Evolutionary conservation across 208 protist genomes (phyloP).

Genomic region (Crithidia bombi): DNA sequence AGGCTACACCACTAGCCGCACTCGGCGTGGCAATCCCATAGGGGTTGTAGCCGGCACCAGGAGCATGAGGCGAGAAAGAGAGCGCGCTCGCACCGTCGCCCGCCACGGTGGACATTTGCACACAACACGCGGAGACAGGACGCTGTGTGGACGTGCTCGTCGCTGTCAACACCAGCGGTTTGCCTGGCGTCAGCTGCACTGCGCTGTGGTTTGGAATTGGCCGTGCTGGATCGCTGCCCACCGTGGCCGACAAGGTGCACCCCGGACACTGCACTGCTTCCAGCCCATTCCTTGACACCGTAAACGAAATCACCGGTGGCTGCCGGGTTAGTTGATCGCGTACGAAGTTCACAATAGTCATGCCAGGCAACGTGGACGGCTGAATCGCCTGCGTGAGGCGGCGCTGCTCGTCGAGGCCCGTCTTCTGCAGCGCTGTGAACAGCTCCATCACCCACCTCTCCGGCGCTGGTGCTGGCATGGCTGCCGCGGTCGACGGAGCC

Average conservation of each 20-base stretch:
- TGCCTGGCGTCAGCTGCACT: constrained; percentile 40
- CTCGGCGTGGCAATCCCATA: constrained; percentile 4
- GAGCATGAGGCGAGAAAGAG: not conserved
- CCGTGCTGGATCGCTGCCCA: constrained; percentile 52
- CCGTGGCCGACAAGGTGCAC: constrained; percentile 53
- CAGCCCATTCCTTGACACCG: constrained; percentile 32
- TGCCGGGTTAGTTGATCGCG: constrained; percentile 56
- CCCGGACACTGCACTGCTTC: constrained; percentile 64
- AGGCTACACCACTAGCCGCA: not conserved
- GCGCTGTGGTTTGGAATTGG: constrained; percentile 46
- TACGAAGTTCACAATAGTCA: constrained; percentile 61
- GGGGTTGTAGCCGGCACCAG: constrained; percentile 10
- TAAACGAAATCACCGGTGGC: constrained; percentile 69
- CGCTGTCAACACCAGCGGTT: constrained; percentile 48
- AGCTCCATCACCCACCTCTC: constrained; percentile 68
- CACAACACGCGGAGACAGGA: constrained; percentile 43
- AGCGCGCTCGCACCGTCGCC: constrained; percentile 1
- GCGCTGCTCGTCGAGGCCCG: constrained; percentile 48
- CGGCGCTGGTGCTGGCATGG: constrained; percentile 17
- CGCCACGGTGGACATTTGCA: constrained; percentile 34
- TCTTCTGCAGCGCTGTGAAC: constrained; percentile 45
- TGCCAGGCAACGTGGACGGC: constrained; percentile 40
- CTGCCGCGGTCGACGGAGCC: not conserved
- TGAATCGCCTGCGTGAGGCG: constrained; percentile 50
- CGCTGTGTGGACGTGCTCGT: constrained; percentile 42